Base-by-base conservation (phyloP, 1,284 basidiomycete genomes). In the Neolentinus lepideus region DNA sequence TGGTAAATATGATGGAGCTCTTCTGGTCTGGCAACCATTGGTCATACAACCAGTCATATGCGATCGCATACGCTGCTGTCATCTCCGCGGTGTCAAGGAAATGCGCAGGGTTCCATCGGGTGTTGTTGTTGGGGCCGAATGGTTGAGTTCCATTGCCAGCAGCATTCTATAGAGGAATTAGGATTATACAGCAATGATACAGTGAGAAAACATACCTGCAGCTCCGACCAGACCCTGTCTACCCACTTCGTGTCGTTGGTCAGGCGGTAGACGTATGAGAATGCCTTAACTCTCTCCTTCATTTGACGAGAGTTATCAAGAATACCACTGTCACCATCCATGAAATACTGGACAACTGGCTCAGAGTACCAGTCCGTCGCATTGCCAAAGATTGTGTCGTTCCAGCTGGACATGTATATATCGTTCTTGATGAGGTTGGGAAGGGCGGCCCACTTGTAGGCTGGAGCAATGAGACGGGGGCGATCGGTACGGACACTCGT, bases 31-130 rank as follows among this genome's bases (percentile, higher is more conserved):
- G 70, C 6, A 81, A 83, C 91, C 92, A 97, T 57, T 82, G 77
- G 57, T 96, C 88, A 71, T 97, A 89, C 55, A 99, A 72, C 90
- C 90, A 99, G 70, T 99, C 97, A 67, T 98, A 99, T 1, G 87
- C 97, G 62, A 97, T 90, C 33, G 81, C 94, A 65, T 85, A 97
- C 0, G 89, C 93, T 31, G 87, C 83, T 26, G 84, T 87, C 66
- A 98, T 81, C 70, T 99, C 97, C 21, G 86, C 96, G 8, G 87
- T 78, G 70, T 99, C 97, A 56, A 99, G 88, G 84, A 98, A 99
- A 74, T 99, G 97, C 2, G 56, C 62, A 2, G 86, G 78, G 72
- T 97, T 96, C 94, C 94, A 98, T 64, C 71, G 80, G 51, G 71
- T 69, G 61, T 78, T 76, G 62, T 68, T 66, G 52, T 68, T 70